Evolutionary conservation across 306 rosid genomes (phyloP).

Genomic region (Cicer judaicum): DNA sequence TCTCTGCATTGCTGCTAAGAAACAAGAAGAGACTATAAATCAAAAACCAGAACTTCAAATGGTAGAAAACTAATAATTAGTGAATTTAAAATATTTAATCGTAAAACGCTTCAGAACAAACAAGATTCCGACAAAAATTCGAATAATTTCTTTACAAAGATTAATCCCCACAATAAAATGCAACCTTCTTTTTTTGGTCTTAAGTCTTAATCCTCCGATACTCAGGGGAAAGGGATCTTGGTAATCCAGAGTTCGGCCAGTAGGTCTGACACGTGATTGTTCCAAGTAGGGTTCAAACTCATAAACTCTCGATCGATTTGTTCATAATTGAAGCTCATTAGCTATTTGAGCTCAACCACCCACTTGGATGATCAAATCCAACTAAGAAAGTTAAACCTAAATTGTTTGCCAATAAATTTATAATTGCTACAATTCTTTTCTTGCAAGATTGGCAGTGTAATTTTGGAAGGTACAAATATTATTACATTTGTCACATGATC

Average conservation of each 20-base stretch:
- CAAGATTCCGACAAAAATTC: background rate
- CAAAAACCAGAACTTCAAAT: slow-evolving; percentile 34
- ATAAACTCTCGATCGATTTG: too few species aligned
- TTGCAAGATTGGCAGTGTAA: slow-evolving; percentile 13
- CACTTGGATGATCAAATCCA: slow-evolving; percentile 6
- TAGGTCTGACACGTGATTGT: too few species aligned
- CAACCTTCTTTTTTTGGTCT: too few species aligned
- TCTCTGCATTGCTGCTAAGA: slow-evolving; percentile 85
- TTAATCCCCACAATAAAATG: background rate
- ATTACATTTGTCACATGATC: slow-evolving; percentile 7
- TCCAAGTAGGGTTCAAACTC: too few species aligned
- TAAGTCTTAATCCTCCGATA: too few species aligned
- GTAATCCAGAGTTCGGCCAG: too few species aligned
- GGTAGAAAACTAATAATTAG: background rate
- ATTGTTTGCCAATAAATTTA: background rate
- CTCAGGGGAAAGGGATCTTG: too few species aligned
- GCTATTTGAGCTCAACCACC: too few species aligned
- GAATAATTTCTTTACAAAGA: slow-evolving; percentile 6
- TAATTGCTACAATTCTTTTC: slow-evolving; percentile 8
- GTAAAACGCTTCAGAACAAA: slow-evolving; percentile 1
- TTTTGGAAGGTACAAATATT: background rate
- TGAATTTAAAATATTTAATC: background rate
- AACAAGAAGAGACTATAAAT: slow-evolving; percentile 35
- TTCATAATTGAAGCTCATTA: too few species aligned
- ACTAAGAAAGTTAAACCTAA: slow-evolving; percentile 2